phyloP scores from a whole-genome alignment of 2,329 filamentous ascomycete genomes.

The Chaetomium strumarium region DNA sequence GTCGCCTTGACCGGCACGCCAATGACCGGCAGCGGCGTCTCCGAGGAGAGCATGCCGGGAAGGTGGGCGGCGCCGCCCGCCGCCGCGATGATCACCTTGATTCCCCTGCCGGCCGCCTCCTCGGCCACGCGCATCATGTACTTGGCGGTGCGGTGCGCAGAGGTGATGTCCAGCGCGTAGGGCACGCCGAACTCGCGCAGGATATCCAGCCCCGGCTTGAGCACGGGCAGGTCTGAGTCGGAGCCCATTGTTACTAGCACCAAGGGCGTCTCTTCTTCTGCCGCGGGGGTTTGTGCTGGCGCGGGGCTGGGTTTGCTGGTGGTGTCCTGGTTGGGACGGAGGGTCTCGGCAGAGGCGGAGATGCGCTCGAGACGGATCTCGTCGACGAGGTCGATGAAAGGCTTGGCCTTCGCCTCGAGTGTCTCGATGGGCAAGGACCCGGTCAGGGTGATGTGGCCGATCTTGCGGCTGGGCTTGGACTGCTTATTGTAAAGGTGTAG shows the following conservation, averaged over 20 bases:
- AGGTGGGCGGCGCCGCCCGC: slow-evolving; percentile 69
- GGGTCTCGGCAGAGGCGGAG: slow-evolving; percentile 33
- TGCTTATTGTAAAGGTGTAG: slow-evolving; percentile 92
- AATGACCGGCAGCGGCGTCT: slow-evolving; percentile 68
- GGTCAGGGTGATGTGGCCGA: slow-evolving; percentile 86
- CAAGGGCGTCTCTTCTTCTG: slow-evolving; percentile 41
- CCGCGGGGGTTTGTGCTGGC: neutral
- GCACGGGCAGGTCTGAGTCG: slow-evolving; percentile 66
- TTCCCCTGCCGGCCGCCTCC: slow-evolving; percentile 56
- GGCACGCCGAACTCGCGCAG: slow-evolving; percentile 66
- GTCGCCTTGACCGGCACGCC: slow-evolving; percentile 73
- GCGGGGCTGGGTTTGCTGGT: slow-evolving; percentile 18
- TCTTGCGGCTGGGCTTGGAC: slow-evolving; percentile 83
- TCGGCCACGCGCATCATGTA: slow-evolving; percentile 64
- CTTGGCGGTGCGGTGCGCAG: slow-evolving; percentile 68
- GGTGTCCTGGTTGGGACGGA: slow-evolving; percentile 31
- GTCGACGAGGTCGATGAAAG: slow-evolving; percentile 62
- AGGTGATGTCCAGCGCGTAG: slow-evolving; percentile 69
- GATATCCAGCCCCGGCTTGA: slow-evolving; percentile 60
- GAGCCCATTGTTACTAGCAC: slow-evolving; percentile 82
- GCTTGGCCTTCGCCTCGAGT: slow-evolving; percentile 52
- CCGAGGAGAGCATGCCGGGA: slow-evolving; percentile 68
- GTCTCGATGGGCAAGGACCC: slow-evolving; percentile 61
- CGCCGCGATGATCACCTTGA: slow-evolving; percentile 70
- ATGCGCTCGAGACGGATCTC: slow-evolving; percentile 51